Percentiles rank a stretch among this genome's conserved stretches.
These are phyloP conservation scores for Diplogelasinospora grovesii DNA, from an alignment of 495 filamentous ascomycete species.

Conservation along the genomic window DNA sequence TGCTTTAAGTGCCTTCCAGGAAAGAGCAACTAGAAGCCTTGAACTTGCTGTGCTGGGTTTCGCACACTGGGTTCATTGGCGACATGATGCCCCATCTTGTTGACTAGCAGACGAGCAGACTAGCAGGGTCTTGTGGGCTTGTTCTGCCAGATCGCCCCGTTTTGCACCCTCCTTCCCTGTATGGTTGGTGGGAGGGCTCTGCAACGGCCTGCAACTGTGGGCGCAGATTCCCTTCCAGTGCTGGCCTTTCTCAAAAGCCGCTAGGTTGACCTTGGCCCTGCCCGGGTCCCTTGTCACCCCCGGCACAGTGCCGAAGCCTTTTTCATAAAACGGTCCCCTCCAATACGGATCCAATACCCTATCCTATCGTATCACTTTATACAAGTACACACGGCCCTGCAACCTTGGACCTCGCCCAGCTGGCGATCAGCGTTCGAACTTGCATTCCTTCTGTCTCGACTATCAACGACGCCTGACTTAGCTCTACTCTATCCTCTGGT, in stretches of 20 bases:
- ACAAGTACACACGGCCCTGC: slow-evolving; percentile 44
- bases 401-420: slow-evolving; percentile 36
- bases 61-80: slow-evolving; percentile 8
- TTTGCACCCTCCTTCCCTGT: slow-evolving; percentile 49
- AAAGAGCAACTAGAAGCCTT: slow-evolving; percentile 10
- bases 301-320: slow-evolving; percentile 43
- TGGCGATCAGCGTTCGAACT: slow-evolving; percentile 37
- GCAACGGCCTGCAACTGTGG: slow-evolving; percentile 36
- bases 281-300: slow-evolving; percentile 31
- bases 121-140: slow-evolving; percentile 18
- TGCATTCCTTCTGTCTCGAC: slow-evolving; percentile 19
- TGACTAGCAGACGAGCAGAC: no score
- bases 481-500: neutral
- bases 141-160: slow-evolving; percentile 41
- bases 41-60: no score
- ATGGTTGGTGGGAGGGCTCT: slow-evolving; percentile 45
- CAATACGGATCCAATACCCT: slow-evolving; percentile 35
- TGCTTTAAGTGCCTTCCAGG: slow-evolving; percentile 12
- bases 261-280: slow-evolving; percentile 38
- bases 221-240: slow-evolving; percentile 33
- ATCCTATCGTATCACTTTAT: slow-evolving; percentile 41
- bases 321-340: slow-evolving; percentile 43
- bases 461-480: no score
- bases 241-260: slow-evolving; percentile 35
- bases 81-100: slow-evolving; percentile 26